These are phyloP conservation scores for Pichiaceae sp. DNA, from an alignment of 1,139 yeast species.

Conservation along the genomic window DNA sequence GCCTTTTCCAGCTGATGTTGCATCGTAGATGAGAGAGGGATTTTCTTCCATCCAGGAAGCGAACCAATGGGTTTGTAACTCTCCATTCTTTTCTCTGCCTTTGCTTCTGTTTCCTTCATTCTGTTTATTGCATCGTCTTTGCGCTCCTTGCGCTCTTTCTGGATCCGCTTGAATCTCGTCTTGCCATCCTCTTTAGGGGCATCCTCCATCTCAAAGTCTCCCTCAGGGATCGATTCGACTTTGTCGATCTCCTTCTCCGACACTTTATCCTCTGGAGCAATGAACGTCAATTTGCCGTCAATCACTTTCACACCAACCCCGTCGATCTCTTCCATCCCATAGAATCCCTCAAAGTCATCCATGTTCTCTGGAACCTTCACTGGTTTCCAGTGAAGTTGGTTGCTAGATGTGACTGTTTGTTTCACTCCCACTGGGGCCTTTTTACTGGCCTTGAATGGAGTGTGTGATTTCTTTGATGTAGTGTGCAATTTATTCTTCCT, in stretches of 20 bases:
- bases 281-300: conserved; percentile 57
- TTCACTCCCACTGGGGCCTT: too few relatives aligned
- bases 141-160: conserved; percentile 7
- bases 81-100: conserved; percentile 9
- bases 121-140: conserved; percentile 10
- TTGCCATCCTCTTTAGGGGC: conserved; percentile 1
- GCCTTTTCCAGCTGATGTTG: conserved; percentile 51
- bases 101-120: background rate
- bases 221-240: conserved; percentile 16
- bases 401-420: background rate
- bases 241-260: conserved; percentile 12
- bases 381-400: conserved; percentile 63
- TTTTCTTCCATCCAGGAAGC: conserved; percentile 53
- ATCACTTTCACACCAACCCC: conserved; percentile 76
- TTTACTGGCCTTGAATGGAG: background rate
- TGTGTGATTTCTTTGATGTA: background rate
- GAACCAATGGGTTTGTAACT: conserved; percentile 15
- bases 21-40: conserved; percentile 42
- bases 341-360: conserved; percentile 84
- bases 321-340: conserved; percentile 88
- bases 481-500: background rate
- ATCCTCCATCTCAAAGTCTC: conserved; percentile 14
- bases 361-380: conserved; percentile 78
- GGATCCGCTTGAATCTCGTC: conserved; percentile 7
- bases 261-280: conserved; percentile 34